These are phyloP conservation scores for Leccinellum luteum DNA, from an alignment of 768 basidiomycete genomes.

Conservation along the genomic window DNA sequence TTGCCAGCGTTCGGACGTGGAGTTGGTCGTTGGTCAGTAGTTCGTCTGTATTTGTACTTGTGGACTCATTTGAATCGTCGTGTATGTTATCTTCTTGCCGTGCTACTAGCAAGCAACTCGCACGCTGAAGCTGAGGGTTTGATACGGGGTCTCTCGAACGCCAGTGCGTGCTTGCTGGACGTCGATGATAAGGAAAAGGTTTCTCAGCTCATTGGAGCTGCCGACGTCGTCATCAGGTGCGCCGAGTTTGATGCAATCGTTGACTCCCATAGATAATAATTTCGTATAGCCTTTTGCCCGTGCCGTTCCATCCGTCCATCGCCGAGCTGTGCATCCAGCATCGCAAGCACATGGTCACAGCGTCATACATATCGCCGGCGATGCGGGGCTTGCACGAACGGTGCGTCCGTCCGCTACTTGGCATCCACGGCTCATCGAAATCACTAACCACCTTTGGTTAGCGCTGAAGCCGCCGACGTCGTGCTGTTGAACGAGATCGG, in stretches of 20 bases:
- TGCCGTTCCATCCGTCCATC: constrained; percentile 63
- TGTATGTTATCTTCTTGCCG: constrained; percentile 6
- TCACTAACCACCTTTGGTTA: constrained; percentile 21
- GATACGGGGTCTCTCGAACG: constrained; percentile 43
- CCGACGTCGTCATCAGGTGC: constrained; percentile 86
- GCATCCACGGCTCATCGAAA: not conserved
- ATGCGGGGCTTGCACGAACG: constrained; percentile 65
- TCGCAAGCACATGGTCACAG: constrained; percentile 79
- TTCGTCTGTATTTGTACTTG: constrained; percentile 7
- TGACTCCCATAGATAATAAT: not conserved
- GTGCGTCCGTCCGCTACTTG: constrained; percentile 41
- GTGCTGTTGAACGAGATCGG: constrained; percentile 88
- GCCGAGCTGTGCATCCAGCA: constrained; percentile 72
- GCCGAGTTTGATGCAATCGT: constrained; percentile 12
- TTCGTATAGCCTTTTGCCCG: constrained; percentile 69
- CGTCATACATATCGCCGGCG: constrained; percentile 80
- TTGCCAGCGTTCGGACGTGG: constrained; percentile 56
- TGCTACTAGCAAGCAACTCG: constrained; percentile 67
- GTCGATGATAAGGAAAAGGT: constrained; percentile 49
- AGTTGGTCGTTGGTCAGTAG: constrained; percentile 73
- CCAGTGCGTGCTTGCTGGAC: constrained; percentile 57
- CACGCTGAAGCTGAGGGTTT: constrained; percentile 53
- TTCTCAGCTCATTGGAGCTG: constrained; percentile 49
- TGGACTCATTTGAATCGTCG: constrained; percentile 15
- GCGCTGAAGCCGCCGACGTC: constrained; percentile 61